A percentile compares a stretch with the other conserved stretches of the same genome.
phyloP scores from a whole-genome alignment of 768 basidiomycete genomes.

The Pluteus cervinus region DNA sequence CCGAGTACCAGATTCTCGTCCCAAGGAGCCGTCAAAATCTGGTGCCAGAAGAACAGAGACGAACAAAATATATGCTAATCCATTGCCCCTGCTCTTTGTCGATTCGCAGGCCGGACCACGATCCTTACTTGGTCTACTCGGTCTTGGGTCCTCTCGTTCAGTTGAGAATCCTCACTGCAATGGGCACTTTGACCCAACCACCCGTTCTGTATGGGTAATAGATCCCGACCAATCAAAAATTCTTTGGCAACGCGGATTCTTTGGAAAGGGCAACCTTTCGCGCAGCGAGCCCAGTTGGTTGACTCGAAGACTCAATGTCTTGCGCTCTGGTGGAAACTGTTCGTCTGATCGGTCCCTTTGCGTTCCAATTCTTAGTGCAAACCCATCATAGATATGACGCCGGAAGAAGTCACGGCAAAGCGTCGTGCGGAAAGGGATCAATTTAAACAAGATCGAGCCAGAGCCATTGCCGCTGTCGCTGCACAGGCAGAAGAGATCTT shows the following conservation, averaged over 20 bases:
- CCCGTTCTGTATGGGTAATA: slow-evolving; percentile 85
- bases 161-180: slow-evolving; percentile 69
- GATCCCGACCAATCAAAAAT: slow-evolving; percentile 55
- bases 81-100: slow-evolving; percentile 56
- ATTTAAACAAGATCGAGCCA: slow-evolving; percentile 89
- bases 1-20: too few species aligned
- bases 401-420: slow-evolving; percentile 87
- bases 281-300: slow-evolving; percentile 95
- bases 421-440: slow-evolving; percentile 85
- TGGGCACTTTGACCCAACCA: slow-evolving; percentile 70
- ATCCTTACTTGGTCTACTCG: slow-evolving; percentile 47
- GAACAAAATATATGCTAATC: slow-evolving; percentile 62
- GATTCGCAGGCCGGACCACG: slow-evolving; percentile 35
- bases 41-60: slow-evolving; percentile 54
- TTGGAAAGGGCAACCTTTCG: slow-evolving; percentile 94
- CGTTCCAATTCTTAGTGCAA: neutral
- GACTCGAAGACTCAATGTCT: slow-evolving; percentile 66
- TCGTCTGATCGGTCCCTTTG: neutral
- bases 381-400: slow-evolving; percentile 54
- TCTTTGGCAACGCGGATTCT: slow-evolving; percentile 90
- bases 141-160: slow-evolving; percentile 44
- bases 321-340: slow-evolving; percentile 57
- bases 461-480: slow-evolving; percentile 77
- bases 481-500: slow-evolving; percentile 78
- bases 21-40: slow-evolving; percentile 42